Base-by-base conservation (phyloP, 2,329 filamentous ascomycete genomes). In the Dryadomyces sulphureus region DNA sequence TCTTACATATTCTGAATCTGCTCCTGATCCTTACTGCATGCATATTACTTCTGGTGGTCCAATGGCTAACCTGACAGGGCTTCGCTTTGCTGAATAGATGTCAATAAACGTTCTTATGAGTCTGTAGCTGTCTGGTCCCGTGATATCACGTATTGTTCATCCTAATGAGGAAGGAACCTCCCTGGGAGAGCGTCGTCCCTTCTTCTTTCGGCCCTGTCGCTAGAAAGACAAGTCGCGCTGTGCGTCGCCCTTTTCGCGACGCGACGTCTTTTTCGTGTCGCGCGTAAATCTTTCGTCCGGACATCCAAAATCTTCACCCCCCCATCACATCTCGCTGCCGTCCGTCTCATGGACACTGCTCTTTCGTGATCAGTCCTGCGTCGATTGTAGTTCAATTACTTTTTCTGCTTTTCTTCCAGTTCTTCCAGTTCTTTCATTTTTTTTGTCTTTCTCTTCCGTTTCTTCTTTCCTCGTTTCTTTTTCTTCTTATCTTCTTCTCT, bases 1-100 rank as follows among this genome's bases (percentile, higher is more conserved):
- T 53, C 84, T 90, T 90, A 90, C 84, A 90, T 90, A 90, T 90
- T 83, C 84, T 90, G 85, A 53, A 89, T 17, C 25, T 42, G 20
- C 38, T 48, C 19, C 40, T 24, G 32, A 21, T n/a, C n/a, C n/a
- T n/a, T n/a, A n/a, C n/a, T n/a, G n/a, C n/a, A n/a, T n/a, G n/a
- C n/a, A n/a, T n/a, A n/a, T n/a, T n/a, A n/a, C n/a, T n/a, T n/a
- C n/a, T n/a, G n/a, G n/a, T n/a, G n/a, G n/a, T n/a, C n/a, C n/a
- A n/a, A n/a, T n/a, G n/a, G n/a, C n/a, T n/a, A n/a, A n/a, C n/a
- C n/a, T n/a, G n/a, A n/a, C n/a, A n/a, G n/a, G n/a, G n/a, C n/a
- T n/a, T n/a, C n/a, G n/a, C n/a, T n/a, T n/a, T n/a, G n/a, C n/a
- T n/a, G n/a, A n/a, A n/a, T n/a, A n/a, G n/a, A n/a, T n/a, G n/a